These are phyloP conservation scores for Myxozyma vanderwaltii DNA, from an alignment of 805 yeast genomes.

Conservation along the genomic window DNA sequence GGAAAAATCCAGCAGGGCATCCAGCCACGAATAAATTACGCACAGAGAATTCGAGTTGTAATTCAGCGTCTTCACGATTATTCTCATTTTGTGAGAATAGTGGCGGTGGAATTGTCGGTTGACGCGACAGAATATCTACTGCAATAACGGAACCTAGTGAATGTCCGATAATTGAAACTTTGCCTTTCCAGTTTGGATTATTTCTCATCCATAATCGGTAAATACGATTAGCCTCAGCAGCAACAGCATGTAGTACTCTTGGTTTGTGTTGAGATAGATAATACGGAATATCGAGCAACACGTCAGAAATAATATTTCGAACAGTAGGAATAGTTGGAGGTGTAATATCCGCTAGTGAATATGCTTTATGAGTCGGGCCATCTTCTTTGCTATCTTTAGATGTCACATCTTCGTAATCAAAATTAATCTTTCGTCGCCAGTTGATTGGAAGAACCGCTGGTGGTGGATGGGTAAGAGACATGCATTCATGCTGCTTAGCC, in stretches of 20 bases:
- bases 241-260: conserved; percentile 67
- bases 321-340: conserved; percentile 76
- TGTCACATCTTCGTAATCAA: conserved; percentile 46
- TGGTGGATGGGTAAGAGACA: conserved; percentile 30
- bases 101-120: conserved; percentile 41
- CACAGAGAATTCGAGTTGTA: conserved; percentile 66
- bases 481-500: conserved; percentile 35
- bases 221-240: conserved; percentile 67
- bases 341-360: conserved; percentile 70
- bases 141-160: conserved; percentile 83
- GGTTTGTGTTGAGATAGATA: conserved; percentile 74
- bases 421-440: conserved; percentile 72
- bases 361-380: conserved; percentile 40
- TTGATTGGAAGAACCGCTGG: conserved; percentile 66
- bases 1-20: conserved; percentile 82
- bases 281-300: conserved; percentile 75
- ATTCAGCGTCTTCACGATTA: conserved; percentile 38
- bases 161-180: conserved; percentile 78
- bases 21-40: conserved; percentile 79
- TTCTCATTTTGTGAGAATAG: conserved; percentile 16
- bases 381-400: conserved; percentile 5
- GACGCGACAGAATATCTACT: conserved; percentile 64
- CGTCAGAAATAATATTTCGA: conserved; percentile 79
- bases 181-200: conserved; percentile 64
- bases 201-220: conserved; percentile 60